These are phyloP conservation scores for Collybiopsis confluens DNA, from an alignment of 768 basidiomycete genomes.

Conservation along the genomic window DNA sequence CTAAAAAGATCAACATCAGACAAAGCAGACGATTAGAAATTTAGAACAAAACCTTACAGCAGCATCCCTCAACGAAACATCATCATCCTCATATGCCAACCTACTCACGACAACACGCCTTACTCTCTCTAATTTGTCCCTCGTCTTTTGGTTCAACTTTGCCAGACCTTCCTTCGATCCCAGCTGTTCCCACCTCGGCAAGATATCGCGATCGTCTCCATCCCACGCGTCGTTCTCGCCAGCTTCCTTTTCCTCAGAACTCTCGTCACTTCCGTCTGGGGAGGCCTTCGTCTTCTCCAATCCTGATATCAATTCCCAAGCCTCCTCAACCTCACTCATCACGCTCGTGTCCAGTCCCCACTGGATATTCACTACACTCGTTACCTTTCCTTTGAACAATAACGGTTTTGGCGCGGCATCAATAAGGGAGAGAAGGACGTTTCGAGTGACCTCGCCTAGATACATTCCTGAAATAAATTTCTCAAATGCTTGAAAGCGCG, in stretches of 20 bases:
- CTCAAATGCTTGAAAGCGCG: slow-evolving; percentile 89
- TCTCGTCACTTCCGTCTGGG: slow-evolving; percentile 16
- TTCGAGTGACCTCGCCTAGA: slow-evolving; percentile 89
- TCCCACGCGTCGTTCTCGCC: slow-evolving; percentile 7
- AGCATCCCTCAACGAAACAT: slow-evolving; percentile 57
- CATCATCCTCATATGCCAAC: slow-evolving; percentile 52
- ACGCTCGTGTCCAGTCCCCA: slow-evolving; percentile 96
- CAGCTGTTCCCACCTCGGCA: slow-evolving; percentile 28
- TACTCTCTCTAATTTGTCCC: slow-evolving; percentile 45
- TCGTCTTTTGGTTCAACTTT: background rate
- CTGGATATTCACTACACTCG: slow-evolving; percentile 72
- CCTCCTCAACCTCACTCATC: slow-evolving; percentile 77
- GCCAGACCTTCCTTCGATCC: background rate
- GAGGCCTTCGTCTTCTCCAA: background rate
- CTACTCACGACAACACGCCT: slow-evolving; percentile 57
- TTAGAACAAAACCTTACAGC: slow-evolving; percentile 32
- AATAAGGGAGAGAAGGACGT: slow-evolving; percentile 76
- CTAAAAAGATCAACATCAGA: slow-evolving; percentile 24
- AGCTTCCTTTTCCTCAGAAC: slow-evolving; percentile 35
- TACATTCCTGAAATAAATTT: slow-evolving; percentile 99
- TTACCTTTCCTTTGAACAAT: slow-evolving; percentile 79
- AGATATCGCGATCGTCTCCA: slow-evolving; percentile 22
- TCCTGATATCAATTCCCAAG: slow-evolving; percentile 50
- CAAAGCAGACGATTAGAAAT: background rate
- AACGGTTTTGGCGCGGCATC: slow-evolving; percentile 68